These are phyloP conservation scores for Carex parvula DNA, from an alignment of 176 grass and related monocot species.

Conservation along the genomic window DNA sequence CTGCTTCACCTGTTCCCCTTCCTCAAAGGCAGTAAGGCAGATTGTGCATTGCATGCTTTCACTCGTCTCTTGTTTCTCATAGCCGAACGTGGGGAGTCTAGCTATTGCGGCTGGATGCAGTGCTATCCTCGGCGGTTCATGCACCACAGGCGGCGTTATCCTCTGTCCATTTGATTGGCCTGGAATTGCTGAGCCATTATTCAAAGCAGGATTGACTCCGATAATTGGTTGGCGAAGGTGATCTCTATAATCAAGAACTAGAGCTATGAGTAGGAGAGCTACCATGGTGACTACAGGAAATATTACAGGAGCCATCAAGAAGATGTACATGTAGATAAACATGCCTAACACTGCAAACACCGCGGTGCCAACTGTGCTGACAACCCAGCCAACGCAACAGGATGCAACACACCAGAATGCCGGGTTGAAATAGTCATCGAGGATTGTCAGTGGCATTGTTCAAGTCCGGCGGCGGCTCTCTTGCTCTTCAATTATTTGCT, in stretches of 20 bases:
- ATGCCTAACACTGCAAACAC: not conserved
- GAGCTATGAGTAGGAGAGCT: not conserved
- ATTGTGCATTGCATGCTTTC: slow-evolving; percentile 20
- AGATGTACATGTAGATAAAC: not conserved
- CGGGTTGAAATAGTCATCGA: not conserved
- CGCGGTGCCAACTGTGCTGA: not conserved
- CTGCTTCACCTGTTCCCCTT: slow-evolving; percentile 28
- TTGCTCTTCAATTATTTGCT: not conserved
- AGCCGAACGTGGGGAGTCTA: not conserved
- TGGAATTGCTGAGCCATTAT: not conserved
- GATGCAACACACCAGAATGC: not conserved
- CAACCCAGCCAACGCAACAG: not conserved
- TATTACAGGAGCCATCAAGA: not conserved
- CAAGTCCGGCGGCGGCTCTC: too few relatives aligned
- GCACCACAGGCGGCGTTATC: too few relatives aligned
- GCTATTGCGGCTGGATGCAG: not conserved
- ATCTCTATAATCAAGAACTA: not conserved
- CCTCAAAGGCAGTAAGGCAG: slow-evolving; percentile 33
- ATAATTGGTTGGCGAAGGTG: not conserved
- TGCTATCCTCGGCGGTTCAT: not conserved
- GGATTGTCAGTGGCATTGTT: not conserved
- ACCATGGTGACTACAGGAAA: not conserved
- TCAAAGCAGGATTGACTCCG: not conserved
- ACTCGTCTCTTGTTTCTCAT: not conserved
- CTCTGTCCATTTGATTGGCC: not conserved